A percentile compares a stretch with the other conserved stretches of the same genome.
Evolutionary conservation across 305 asterid genomes (phyloP).

Genomic region (Solanum hybrid): DNA sequence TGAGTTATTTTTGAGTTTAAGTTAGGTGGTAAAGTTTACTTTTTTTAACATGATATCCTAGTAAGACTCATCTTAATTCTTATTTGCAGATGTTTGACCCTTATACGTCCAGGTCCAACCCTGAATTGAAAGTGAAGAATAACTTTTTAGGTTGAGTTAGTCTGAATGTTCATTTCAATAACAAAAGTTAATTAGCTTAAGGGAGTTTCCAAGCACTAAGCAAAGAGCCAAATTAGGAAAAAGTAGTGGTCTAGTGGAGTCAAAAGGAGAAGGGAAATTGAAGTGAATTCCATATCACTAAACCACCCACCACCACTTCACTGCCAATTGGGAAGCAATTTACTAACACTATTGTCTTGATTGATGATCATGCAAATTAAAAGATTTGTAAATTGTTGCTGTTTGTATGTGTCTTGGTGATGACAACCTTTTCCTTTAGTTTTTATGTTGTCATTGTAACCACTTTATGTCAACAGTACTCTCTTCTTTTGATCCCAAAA

Average conservation of each 20-base stretch:
- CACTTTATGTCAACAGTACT: not conserved
- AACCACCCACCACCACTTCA: not conserved
- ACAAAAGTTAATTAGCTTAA: not conserved
- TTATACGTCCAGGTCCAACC: not conserved
- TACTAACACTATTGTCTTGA: not conserved
- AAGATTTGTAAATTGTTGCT: not conserved
- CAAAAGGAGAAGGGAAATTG: not conserved
- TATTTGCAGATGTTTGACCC: not conserved
- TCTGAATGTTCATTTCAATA: not conserved
- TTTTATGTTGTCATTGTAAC: not conserved
- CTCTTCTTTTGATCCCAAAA: not conserved
- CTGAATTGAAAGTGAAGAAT: not conserved
- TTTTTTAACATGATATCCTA: not conserved
- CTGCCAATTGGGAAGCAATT: not conserved
- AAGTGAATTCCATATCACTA: conserved; percentile 5
- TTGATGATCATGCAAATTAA: not conserved
- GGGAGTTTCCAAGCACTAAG: not conserved
- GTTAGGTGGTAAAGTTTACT: fast-evolving
- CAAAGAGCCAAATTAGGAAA: not conserved
- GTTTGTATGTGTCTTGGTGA: not conserved
- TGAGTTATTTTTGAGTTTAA: not conserved
- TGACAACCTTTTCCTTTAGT: not conserved
- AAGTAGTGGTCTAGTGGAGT: not conserved
- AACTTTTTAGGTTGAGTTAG: not conserved
- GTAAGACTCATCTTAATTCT: not conserved